These are phyloP conservation scores for Thymus quinquecostatus DNA, from an alignment of 257 asterid genomes.

Conservation along the genomic window DNA sequence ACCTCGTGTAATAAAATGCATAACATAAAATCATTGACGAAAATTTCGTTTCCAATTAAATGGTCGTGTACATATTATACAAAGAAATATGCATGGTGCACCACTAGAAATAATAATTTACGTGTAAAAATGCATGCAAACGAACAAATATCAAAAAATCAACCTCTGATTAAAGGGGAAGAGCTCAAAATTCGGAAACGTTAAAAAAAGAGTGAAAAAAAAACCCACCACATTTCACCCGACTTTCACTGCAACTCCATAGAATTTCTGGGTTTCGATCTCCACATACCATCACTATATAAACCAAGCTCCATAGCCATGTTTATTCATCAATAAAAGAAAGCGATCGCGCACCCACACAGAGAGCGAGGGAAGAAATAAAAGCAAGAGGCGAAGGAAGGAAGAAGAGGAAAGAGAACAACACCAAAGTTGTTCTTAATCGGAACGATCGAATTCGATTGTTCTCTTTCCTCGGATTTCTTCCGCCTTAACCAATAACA, in stretches of 20 bases:
- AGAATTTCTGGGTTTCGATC: not conserved
- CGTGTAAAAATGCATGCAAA: not conserved
- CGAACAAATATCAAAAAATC: not conserved
- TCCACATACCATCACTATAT: not conserved
- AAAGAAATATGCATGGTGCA: not conserved
- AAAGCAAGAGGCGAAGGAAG: not conserved
- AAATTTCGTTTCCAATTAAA: not conserved
- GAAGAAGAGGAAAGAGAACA: conserved; percentile 33
- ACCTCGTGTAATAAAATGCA: not conserved
- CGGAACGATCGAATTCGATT: not conserved
- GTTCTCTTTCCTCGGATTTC: not conserved
- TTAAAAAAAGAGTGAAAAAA: not conserved
- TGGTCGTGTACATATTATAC: not conserved
- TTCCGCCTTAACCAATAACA: not conserved
- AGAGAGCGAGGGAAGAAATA: not conserved
- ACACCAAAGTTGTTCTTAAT: not conserved
- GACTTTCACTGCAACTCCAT: not conserved
- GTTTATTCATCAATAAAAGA: not conserved
- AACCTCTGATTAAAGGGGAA: not conserved
- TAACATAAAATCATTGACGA: not conserved
- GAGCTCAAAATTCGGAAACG: not conserved
- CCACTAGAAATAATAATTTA: not conserved
- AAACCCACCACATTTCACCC: not conserved
- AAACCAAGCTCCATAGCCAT: not conserved
- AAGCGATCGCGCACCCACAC: conserved; percentile 1